A percentile compares a stretch with the other conserved stretches of the same genome.
Conservation (phyloP, 225 moss, liverwort and hornwort species). For the Ulota crispa region DNA sequence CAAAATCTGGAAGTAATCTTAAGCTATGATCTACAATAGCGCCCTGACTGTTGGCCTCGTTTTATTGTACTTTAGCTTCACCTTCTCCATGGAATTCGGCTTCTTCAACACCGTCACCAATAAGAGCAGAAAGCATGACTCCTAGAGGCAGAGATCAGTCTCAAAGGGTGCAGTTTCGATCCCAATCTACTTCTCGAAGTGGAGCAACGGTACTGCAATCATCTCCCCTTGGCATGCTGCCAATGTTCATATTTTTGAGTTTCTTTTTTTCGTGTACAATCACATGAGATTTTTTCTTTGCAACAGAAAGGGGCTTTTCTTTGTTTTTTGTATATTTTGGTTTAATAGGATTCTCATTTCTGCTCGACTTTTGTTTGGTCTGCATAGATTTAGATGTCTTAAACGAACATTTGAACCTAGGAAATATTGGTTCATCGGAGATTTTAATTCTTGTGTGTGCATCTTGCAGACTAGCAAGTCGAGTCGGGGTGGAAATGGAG, state of each 20-base stretch:
- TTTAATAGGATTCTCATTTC: background rate
- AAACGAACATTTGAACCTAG: background rate
- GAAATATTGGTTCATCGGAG: background rate
- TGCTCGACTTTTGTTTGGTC: conserved; percentile 3
- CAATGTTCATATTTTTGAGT: background rate
- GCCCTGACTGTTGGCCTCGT: background rate
- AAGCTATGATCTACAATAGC: background rate
- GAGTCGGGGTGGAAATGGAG: conserved; percentile 42
- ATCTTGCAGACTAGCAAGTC: conserved; percentile 38
- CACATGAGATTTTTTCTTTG: background rate
- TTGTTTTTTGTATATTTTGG: background rate
- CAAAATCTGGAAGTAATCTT: background rate
- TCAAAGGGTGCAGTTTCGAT: conserved; percentile 76
- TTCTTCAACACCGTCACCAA: conserved; percentile 88
- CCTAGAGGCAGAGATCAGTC: conserved; percentile 55
- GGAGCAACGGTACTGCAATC: conserved; percentile 47
- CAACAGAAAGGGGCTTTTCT: background rate
- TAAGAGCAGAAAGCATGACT: conserved; percentile 75
- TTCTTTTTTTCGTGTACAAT: background rate
- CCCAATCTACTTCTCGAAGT: conserved; percentile 58
- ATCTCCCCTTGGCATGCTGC: background rate
- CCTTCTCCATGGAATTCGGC: conserved; percentile 91
- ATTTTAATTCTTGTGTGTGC: conserved; percentile 12
- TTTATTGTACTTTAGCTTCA: conserved; percentile 54
- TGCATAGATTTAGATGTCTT: background rate